Base-by-base conservation (phyloP, 495 filamentous ascomycete species). In the Massariosphaeria phaeospora region DNA sequence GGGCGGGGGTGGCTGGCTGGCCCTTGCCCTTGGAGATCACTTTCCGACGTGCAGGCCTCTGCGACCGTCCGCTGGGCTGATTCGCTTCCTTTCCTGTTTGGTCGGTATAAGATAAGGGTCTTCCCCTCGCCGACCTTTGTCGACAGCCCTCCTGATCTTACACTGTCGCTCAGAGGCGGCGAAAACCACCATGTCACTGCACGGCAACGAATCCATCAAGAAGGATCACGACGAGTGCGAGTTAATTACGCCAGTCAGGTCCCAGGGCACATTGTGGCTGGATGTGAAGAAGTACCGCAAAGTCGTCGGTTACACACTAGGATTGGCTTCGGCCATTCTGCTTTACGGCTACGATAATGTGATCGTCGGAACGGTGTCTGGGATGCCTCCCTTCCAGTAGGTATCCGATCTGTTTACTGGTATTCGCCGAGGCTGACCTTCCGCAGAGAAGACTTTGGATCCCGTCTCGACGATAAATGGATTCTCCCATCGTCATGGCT, bases 401-500 rank as follows among this genome's bases (percentile, higher is more conserved):
- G 52, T 43, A 2, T 44, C 15, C 41, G 8, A 2, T 44, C 17
- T 20, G 25, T 44, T 8, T 30, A 26, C 17, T 4, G 17, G 17
- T n/a, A 15, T 27, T 44, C 30, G 30, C n/a, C 11, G 25, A 33
- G 27, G 29, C 38, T 57, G 18, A 57, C 47, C 17, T 2, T n/a
- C 7, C 30, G 12, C 38, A 75, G 72, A 52, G 54, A 64, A 21
- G 65, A 69, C 12, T 75, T 70, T 46, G 74, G 74, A 9, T 56
- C 58, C 12, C 31, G 33, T 7, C 29, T 47, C 10, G 48, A 69
- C 10, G 45, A 69, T 3, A 63, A 68, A 35, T 70, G 71, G 24
- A 77, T 76, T 42, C 72, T 76, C 45, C 73, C 73, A 0, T 70
- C 73, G 4, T 57, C 71, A 47, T 77, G 75, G 75, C 70, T 77